Percentiles rank a stretch among this genome's conserved stretches.
These are phyloP conservation scores for Kodamaea neixiangensis DNA, from an alignment of 805 yeast genomes.

Conservation along the genomic window DNA sequence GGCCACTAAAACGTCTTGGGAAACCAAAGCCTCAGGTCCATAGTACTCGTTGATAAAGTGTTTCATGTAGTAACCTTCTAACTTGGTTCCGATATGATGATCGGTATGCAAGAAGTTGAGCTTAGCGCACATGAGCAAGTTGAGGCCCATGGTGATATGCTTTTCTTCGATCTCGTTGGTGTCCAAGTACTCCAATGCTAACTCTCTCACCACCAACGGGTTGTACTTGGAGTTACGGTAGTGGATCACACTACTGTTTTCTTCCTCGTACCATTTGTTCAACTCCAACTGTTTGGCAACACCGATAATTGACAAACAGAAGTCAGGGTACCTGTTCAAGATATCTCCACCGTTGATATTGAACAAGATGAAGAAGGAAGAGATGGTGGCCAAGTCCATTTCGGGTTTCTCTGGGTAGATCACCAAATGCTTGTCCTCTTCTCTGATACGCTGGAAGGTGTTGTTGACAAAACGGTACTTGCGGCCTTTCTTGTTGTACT, in stretches of 20 bases:
- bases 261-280: slow-evolving; percentile 52
- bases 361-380: slow-evolving; percentile 46
- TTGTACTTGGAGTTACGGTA: slow-evolving; percentile 35
- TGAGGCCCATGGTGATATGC: slow-evolving; percentile 45
- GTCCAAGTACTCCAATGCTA: slow-evolving; percentile 33
- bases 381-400: slow-evolving; percentile 38
- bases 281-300: slow-evolving; percentile 51
- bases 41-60: slow-evolving; percentile 39
- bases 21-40: slow-evolving; percentile 40
- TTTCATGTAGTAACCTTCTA: slow-evolving; percentile 48
- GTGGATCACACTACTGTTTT: slow-evolving; percentile 42
- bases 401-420: slow-evolving; percentile 33
- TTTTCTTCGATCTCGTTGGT: slow-evolving; percentile 24
- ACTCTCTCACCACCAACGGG: slow-evolving; percentile 27
- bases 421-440: slow-evolving; percentile 50
- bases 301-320: slow-evolving; percentile 50
- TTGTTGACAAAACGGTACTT: slow-evolving; percentile 51
- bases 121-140: slow-evolving; percentile 46
- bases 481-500: slow-evolving; percentile 46
- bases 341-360: slow-evolving; percentile 39
- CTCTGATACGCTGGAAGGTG: slow-evolving; percentile 48
- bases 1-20: slow-evolving; percentile 47
- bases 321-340: slow-evolving; percentile 35
- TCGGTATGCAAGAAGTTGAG: slow-evolving; percentile 57
- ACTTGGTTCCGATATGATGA: slow-evolving; percentile 52